Conservation (phyloP, 768 basidiomycete species). For the Mycena kentingensis region DNA sequence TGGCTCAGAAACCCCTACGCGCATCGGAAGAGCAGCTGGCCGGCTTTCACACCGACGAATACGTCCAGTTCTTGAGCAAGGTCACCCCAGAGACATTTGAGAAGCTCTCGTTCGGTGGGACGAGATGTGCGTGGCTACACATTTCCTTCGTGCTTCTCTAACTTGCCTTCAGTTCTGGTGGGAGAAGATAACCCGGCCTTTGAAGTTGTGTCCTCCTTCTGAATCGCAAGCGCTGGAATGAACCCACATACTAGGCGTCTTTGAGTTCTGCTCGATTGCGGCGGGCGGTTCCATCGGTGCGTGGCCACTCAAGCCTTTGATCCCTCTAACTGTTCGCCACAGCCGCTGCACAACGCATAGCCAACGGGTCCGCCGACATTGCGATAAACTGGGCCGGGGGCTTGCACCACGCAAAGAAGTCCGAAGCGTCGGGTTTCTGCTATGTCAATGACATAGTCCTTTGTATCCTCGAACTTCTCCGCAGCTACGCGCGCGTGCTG, state of each 20-base stretch:
- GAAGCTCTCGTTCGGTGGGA: conserved; percentile 81
- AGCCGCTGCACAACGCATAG: conserved; percentile 81
- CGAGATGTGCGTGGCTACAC: conserved; percentile 64
- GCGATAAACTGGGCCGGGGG: conserved; percentile 98
- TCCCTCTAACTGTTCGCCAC: too few relatives aligned
- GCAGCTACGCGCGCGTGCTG: conserved; percentile 82
- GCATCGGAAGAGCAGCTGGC: conserved; percentile 79
- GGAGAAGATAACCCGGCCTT: conserved; percentile 97
- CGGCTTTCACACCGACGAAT: conserved; percentile 98
- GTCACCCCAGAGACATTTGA: conserved; percentile 93
- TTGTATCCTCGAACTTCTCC: conserved; percentile 87
- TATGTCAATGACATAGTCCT: conserved; percentile 99
- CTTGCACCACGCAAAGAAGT: conserved; percentile 97
- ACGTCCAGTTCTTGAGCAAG: conserved; percentile 84
- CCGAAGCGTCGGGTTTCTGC: conserved; percentile 98
- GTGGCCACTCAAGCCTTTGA: too few relatives aligned
- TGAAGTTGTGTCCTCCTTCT: too few relatives aligned
- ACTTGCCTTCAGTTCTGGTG: conserved; percentile 54
- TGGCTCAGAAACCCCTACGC: conserved; percentile 61
- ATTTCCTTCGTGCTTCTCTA: neutral
- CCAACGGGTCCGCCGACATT: conserved; percentile 84
- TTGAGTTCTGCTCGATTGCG: conserved; percentile 96
- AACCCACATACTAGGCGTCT: too few relatives aligned
- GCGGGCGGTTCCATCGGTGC: conserved; percentile 94
- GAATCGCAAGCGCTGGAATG: too few relatives aligned